These are phyloP conservation scores for Elsinoe perseae DNA, from an alignment of 2,329 filamentous ascomycete genomes.

Conservation along the genomic window DNA sequence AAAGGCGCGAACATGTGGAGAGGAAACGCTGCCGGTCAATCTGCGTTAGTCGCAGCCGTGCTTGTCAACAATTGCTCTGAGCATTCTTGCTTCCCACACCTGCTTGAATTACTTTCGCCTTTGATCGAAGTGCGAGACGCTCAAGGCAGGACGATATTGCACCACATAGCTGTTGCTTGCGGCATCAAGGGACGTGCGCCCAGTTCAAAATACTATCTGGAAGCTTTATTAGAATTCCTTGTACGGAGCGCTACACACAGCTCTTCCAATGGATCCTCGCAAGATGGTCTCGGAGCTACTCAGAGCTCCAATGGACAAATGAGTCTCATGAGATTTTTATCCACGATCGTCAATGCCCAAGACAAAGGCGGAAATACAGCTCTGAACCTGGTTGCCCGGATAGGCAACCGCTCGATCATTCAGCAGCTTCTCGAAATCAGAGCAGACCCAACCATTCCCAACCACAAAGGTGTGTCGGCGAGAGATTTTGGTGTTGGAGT, in stretches of 20 bases:
- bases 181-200: slow-evolving; percentile 88
- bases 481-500: slow-evolving; percentile 90
- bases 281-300: slow-evolving; percentile 12
- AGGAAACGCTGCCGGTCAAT: slow-evolving; percentile 84
- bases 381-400: slow-evolving; percentile 84
- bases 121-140: slow-evolving; percentile 87
- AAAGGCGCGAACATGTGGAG: slow-evolving; percentile 81
- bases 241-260: slow-evolving; percentile 58
- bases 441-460: slow-evolving; percentile 84
- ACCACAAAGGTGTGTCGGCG: slow-evolving; percentile 78
- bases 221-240: slow-evolving; percentile 88
- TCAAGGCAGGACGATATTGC: slow-evolving; percentile 82
- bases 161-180: slow-evolving; percentile 93
- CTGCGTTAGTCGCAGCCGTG: slow-evolving; percentile 85
- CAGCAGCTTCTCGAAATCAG: slow-evolving; percentile 94
- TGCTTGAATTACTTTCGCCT: slow-evolving; percentile 78
- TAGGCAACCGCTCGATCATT: slow-evolving; percentile 89
- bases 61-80: slow-evolving; percentile 92
- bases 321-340: slow-evolving; percentile 86
- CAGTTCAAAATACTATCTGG: slow-evolving; percentile 91
- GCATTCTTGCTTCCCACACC: slow-evolving; percentile 78
- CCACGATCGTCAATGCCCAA: slow-evolving; percentile 90
- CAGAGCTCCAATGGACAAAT: slow-evolving; percentile 53
- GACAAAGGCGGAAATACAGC: slow-evolving; percentile 94
- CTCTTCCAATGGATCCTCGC: slow-evolving; percentile 31